Percentiles rank a stretch among this genome's conserved stretches.
phyloP scores from a whole-genome alignment of 164 flowering plant species.

The Aristolochia contorta region DNA sequence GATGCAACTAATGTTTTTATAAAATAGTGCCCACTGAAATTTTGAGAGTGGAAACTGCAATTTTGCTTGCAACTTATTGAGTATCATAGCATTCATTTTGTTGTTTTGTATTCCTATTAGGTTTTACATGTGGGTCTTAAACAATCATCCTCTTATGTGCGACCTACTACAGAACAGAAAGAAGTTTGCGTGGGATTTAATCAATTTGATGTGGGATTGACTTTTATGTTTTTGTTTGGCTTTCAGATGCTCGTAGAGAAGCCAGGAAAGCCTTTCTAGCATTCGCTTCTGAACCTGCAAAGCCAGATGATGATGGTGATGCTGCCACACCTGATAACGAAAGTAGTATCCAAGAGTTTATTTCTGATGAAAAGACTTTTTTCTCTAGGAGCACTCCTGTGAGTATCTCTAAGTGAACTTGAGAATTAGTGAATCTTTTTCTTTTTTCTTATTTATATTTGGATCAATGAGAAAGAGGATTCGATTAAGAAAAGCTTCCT shows the following conservation, averaged over 20 bases:
- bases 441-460: no score
- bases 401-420: constrained; percentile 14
- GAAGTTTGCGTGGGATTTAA: neutral
- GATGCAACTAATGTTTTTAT: no score
- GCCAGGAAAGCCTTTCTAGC: constrained; percentile 92
- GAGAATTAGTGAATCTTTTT: neutral
- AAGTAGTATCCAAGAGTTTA: constrained; percentile 17
- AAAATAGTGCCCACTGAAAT: no score
- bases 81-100: no score
- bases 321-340: constrained; percentile 23
- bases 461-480: no score
- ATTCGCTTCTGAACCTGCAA: constrained; percentile 47
- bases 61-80: no score
- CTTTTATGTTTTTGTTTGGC: neutral
- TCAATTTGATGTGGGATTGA: neutral
- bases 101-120: no score
- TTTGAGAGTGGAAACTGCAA: no score
- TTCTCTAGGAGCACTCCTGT: constrained; percentile 58
- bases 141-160: neutral
- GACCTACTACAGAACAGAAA: no score
- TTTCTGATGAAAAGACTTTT: constrained; percentile 20
- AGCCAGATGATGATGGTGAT: constrained; percentile 23
- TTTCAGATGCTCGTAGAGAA: constrained; percentile 70
- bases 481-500: no score
- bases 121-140: no score